Evolutionary conservation across 371 early-diverging fungal species (phyloP).

Genomic region (Mortierella sp.): DNA sequence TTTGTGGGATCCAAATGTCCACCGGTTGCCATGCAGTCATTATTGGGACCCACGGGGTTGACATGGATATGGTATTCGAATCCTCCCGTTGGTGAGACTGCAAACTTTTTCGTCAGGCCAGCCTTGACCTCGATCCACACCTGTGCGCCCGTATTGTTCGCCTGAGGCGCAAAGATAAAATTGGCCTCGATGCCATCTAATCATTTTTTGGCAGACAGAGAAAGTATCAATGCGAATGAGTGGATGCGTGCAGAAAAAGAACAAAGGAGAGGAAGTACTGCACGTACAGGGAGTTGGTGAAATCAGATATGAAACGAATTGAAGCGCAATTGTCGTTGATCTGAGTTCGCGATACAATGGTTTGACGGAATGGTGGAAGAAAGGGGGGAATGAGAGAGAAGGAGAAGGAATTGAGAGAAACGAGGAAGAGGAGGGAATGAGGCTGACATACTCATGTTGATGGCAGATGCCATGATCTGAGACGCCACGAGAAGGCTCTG

Average conservation of each 20-base stretch:
- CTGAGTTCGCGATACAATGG: neutral
- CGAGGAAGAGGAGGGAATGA: neutral
- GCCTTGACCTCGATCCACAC: conserved; percentile 24
- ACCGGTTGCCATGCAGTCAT: conserved; percentile 32
- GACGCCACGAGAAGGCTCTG: conserved; percentile 11
- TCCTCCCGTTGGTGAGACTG: conserved; percentile 18
- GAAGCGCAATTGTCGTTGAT: neutral
- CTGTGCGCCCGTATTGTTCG: conserved; percentile 15
- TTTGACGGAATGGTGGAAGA: neutral
- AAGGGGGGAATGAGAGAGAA: neutral
- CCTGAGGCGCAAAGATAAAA: conserved; percentile 25
- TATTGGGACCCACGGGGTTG: conserved; percentile 32
- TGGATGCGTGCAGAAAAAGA: neutral
- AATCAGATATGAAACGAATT: neutral
- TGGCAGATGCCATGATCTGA: conserved; percentile 20
- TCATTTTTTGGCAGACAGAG: neutral
- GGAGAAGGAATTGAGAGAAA: neutral
- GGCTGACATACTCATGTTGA: conserved; percentile 31
- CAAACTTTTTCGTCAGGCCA: conserved; percentile 23
- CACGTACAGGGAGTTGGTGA: no score
- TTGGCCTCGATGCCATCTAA: conserved; percentile 29
- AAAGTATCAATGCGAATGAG: neutral
- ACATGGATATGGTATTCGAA: conserved; percentile 52
- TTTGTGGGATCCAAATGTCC: conserved; percentile 40
- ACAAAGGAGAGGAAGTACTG: neutral